phyloP scores from a whole-genome alignment of 768 basidiomycete genomes.

The Boletus eberwhitei region DNA sequence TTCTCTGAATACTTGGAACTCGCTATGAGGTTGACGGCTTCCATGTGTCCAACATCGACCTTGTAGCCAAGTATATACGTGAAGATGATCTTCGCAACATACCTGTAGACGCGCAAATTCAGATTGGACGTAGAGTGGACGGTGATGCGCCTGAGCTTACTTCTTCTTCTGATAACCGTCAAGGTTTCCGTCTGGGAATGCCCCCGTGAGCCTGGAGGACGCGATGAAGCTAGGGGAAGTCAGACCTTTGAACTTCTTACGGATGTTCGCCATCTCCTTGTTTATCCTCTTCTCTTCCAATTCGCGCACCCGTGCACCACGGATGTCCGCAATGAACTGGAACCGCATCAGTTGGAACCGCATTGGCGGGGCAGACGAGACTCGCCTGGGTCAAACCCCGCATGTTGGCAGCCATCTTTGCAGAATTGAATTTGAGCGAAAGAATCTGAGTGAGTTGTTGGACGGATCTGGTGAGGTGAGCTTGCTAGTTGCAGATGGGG shows the following conservation, averaged over 20 bases:
- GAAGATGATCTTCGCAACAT: constrained; percentile 98
- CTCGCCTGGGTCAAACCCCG: constrained; percentile 88
- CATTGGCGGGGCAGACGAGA: constrained; percentile 1
- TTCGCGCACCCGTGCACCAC: constrained; percentile 93
- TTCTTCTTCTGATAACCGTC: constrained; percentile 94
- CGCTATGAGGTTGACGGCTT: constrained; percentile 96
- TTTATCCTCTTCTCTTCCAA: constrained; percentile 98
- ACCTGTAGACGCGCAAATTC: constrained; percentile 46
- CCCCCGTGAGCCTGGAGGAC: constrained; percentile 1
- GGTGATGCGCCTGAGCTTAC: constrained; percentile 40
- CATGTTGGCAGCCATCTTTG: constrained; percentile 83
- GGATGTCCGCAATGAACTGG: constrained; percentile 98
- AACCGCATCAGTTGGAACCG: constrained; percentile 3
- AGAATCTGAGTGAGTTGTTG: background rate
- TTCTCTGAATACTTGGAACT: constrained; percentile 97
- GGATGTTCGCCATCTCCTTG: constrained; percentile 99
- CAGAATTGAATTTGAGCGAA: no score
- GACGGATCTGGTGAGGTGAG: background rate
- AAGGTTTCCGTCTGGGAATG: constrained; percentile 66
- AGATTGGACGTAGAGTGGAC: constrained; percentile 13
- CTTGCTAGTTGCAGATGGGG: background rate
- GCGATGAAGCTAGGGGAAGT: constrained; percentile 3
- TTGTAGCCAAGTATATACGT: constrained; percentile 99
- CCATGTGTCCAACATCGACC: constrained; percentile 99
- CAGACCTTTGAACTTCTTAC: constrained; percentile 96